phyloP scores from a whole-genome alignment of 1,284 basidiomycete genomes.

The Afroboletus lepidellus region DNA sequence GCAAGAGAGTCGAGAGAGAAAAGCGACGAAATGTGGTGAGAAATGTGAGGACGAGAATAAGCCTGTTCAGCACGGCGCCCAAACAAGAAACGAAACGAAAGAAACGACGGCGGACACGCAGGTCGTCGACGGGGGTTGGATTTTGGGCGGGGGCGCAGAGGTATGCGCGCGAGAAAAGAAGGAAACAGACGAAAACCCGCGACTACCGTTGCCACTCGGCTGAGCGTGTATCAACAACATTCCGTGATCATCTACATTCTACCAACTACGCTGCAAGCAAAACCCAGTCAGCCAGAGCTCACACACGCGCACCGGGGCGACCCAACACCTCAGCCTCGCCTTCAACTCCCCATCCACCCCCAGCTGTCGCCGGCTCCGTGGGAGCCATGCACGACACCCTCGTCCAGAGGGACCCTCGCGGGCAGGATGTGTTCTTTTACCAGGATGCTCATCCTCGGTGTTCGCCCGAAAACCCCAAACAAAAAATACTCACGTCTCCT shows the following conservation, averaged over 20 bases:
- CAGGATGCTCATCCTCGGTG: constrained; percentile 79
- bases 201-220: constrained; percentile 19
- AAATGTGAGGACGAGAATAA: background rate
- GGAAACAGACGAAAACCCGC: background rate
- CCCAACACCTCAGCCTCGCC: constrained; percentile 82
- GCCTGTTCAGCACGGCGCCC: background rate
- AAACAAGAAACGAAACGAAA: constrained; percentile 6
- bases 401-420: constrained; percentile 30
- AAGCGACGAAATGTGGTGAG: constrained; percentile 10
- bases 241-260: background rate
- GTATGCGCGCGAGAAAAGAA: constrained; percentile 19
- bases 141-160: constrained; percentile 12
- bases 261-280: background rate
- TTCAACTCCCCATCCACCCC: constrained; percentile 75
- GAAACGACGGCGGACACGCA: constrained; percentile 1
- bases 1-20: constrained; percentile 8
- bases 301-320: too few species aligned
- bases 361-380: constrained; percentile 37
- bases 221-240: constrained; percentile 1
- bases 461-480: constrained; percentile 5
- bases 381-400: constrained; percentile 32
- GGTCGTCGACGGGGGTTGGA: constrained; percentile 12
- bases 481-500: constrained; percentile 9
- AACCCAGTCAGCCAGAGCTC: too few species aligned
- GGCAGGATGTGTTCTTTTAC: constrained; percentile 78